Base-by-base conservation (phyloP, 202 grass and related monocot species). In the Elaeis oleifera region DNA sequence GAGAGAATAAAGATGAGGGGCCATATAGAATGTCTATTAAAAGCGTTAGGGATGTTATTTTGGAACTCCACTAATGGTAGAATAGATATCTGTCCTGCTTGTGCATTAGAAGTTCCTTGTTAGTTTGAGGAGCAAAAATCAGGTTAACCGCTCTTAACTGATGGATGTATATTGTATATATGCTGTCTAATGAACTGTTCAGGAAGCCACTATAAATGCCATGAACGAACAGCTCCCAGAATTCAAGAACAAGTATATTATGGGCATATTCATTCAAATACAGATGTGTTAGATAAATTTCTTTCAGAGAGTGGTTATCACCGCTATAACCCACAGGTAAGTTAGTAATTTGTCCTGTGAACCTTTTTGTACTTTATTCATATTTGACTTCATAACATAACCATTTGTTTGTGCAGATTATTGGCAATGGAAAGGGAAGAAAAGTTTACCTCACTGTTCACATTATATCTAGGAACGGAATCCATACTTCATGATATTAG, bases 171-270 rank as follows among this genome's bases (percentile, higher is more conserved):
- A 64, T 16, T 67, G 65, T 48, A 67, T 9, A 74, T 32, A 3
- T 72, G 51, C 21, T 63, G 32, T 65, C 79, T 78, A 71, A 48
- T 21, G 51, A 44, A 55, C 27, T 56, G 23, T 61, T 51, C 73
- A 97, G 92, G 92, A 97, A 3, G 74, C 84, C 4, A 85, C 85
- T 53, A 92, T 89, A 71, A 89, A 84, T 84, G 92, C 92, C 59
- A 89, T 97, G 88, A 91, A 97, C 23, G 84, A 81, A 59, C 88
- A 97, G 67, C 78, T 89, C 60, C 84, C 56, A 92, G 80, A 81
- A 91, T 97, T 83, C 92, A 97, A 84, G 92, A 97, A 75, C 92
- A 97, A 86, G 87, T 97, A 64, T 97, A 97, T 79, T 97, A 97
- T 80, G 92, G 92, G 36, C 88, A 97, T 85, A 92, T 97, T 54